Percentiles rank a stretch among this genome's conserved stretches.
phyloP scores from a whole-genome alignment of 371 early-diverging fungal species.

The Lichtheimia ornata region DNA sequence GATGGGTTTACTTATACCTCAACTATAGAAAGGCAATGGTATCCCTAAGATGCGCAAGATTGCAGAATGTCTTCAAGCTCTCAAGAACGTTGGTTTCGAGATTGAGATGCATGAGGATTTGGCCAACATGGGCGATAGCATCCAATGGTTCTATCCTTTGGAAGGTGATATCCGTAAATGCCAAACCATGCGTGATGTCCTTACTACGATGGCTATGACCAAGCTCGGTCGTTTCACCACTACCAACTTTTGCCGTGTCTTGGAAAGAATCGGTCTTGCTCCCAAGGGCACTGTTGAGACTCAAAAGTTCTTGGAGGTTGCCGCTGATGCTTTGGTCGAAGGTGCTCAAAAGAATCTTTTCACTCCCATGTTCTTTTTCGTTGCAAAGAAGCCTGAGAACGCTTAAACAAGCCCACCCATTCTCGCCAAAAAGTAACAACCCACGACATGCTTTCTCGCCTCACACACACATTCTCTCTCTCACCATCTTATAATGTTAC shows the following conservation, averaged over 20 bases:
- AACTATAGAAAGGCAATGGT: constrained; percentile 67
- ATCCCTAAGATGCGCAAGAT: constrained; percentile 82
- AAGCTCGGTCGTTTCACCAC: constrained; percentile 62
- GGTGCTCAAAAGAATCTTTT: constrained; percentile 80
- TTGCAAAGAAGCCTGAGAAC: constrained; percentile 79
- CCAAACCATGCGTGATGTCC: constrained; percentile 60
- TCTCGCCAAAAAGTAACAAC: not conserved
- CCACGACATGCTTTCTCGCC: too few relatives aligned
- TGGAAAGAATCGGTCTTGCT: constrained; percentile 81
- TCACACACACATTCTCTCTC: too few relatives aligned
- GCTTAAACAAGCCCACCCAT: constrained; percentile 6
- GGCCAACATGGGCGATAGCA: constrained; percentile 63
- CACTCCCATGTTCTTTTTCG: constrained; percentile 94
- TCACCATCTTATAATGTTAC: too few relatives aligned
- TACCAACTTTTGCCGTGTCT: constrained; percentile 61
- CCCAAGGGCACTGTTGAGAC: constrained; percentile 84
- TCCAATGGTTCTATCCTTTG: constrained; percentile 86
- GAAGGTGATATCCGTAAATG: constrained; percentile 62
- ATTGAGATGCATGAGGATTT: constrained; percentile 70
- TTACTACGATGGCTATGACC: constrained; percentile 58
- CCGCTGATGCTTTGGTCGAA: constrained; percentile 77
- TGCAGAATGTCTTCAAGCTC: constrained; percentile 68
- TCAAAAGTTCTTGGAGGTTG: constrained; percentile 75
- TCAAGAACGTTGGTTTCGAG: constrained; percentile 86
- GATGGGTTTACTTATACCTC: not conserved